Conservation (phyloP, 805 yeast species). For the Cyberlindnera veronae region DNA sequence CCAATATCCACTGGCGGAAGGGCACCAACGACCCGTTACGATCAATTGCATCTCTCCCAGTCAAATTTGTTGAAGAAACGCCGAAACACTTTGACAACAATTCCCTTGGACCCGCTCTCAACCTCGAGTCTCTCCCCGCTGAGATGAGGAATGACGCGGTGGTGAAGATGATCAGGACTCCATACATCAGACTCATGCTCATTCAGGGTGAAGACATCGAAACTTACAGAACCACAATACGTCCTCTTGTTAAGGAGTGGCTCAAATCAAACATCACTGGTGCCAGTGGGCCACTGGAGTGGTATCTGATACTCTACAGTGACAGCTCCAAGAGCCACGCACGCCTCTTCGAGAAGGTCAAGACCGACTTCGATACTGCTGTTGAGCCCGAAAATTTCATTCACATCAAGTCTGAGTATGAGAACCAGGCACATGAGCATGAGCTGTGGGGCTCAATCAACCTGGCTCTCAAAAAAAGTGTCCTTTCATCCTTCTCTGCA, state of each 20-base stretch:
- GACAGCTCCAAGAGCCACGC: constrained; percentile 41
- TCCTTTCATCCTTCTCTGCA: constrained; percentile 51
- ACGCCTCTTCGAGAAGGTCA: constrained; percentile 51
- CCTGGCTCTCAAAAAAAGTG: constrained; percentile 42
- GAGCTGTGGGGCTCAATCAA: constrained; percentile 51
- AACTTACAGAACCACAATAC: constrained; percentile 68
- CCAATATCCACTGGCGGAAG: constrained; percentile 68
- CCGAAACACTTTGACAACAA: constrained; percentile 33
- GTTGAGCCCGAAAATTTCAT: constrained; percentile 30
- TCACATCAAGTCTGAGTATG: constrained; percentile 30
- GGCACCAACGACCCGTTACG: constrained; percentile 49
- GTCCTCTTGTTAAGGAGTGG: constrained; percentile 87
- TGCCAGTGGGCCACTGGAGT: constrained; percentile 47
- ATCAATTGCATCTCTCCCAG: constrained; percentile 57
- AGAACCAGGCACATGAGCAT: constrained; percentile 32
- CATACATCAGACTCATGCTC: constrained; percentile 66
- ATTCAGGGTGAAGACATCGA: constrained; percentile 66
- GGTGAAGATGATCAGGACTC: constrained; percentile 26
- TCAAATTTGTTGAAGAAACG: constrained; percentile 55
- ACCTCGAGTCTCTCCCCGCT: not conserved
- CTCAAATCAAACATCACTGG: constrained; percentile 40
- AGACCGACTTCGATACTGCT: constrained; percentile 42
- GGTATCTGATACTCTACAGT: constrained; percentile 54
- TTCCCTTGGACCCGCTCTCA: not conserved
- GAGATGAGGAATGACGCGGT: constrained; percentile 1